Base-by-base conservation (phyloP, 1,284 basidiomycete species). In the Ustilago vetiveriae region DNA sequence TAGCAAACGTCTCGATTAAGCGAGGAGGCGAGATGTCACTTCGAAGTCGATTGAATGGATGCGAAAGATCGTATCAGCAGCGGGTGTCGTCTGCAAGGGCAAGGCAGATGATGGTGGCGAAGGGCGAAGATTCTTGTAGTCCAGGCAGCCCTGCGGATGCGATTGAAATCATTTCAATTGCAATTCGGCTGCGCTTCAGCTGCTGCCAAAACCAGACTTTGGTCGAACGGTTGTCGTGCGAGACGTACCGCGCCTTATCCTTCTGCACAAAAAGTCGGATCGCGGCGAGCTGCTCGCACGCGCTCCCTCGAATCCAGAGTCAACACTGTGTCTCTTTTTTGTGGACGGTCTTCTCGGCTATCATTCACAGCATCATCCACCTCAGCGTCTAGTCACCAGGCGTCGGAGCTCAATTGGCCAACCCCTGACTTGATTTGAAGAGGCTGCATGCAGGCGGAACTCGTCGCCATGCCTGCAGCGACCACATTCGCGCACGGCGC, bases 41-140 rank as follows among this genome's bases (percentile, higher is more conserved):
- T 21, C 49, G 42, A n/a, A 21, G 27, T 24, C 33, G 23, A 48
- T 42, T 26, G 24, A 39, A 33, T 54, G 27, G 54, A 65, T 42
- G 62, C 55, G 36, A 53, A 45, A n/a, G 22, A 42, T 46, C 38
- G 62, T 49, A 22, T 42, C 42, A 46, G 38, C 62, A 57, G 51
- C 30, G 47, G 49, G 33, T 51, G 62, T 58, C 62, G 54, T 65
- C 62, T 65, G 62, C 62, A 58, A 54, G 50, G 46, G 36, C 46
- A 8, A 22, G 29, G 51, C 65, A 68, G 66, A 69, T 69, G 59
- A 69, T 69, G 66, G 66, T 69, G 66, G 66, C 66, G 59, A 69
- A 50, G 57, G 66, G 59, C 59, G 45, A 46, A 69, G 59, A 40
- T 40, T 26, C 42, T n/a, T n/a, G 16, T 22, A 4, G 4, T 10